Evolutionary conservation across 2,329 filamentous ascomycete genomes (phyloP).

Genomic region (Fusarium verrucosum): DNA sequence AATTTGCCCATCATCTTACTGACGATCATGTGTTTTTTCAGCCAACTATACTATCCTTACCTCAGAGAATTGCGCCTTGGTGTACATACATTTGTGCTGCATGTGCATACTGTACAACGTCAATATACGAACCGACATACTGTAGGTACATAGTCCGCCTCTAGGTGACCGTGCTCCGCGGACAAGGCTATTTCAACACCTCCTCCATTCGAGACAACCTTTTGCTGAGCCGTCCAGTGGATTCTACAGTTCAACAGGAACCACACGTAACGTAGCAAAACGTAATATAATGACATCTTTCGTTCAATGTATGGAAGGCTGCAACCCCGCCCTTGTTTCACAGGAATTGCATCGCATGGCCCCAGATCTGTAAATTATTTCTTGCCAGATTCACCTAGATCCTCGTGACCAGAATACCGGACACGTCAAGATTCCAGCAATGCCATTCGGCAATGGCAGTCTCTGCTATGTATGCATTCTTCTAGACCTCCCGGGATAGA

Average conservation of each 20-base stretch:
- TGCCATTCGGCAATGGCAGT: slow-evolving; percentile 38
- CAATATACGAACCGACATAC: slow-evolving; percentile 15
- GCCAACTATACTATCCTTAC: not conserved
- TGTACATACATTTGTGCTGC: not conserved
- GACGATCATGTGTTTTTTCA: slow-evolving; percentile 21
- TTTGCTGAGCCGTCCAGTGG: slow-evolving; percentile 9
- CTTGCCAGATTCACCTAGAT: slow-evolving; percentile 26
- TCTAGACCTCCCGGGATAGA: slow-evolving; percentile 7
- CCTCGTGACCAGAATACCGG: slow-evolving; percentile 30
- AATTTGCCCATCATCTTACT: slow-evolving; percentile 24
- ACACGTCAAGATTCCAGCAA: slow-evolving; percentile 25
- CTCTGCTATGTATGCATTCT: slow-evolving; percentile 4
- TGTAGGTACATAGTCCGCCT: too few species aligned
- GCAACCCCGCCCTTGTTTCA: slow-evolving; percentile 33
- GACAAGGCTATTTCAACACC: slow-evolving; percentile 29
- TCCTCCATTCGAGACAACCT: slow-evolving; percentile 16
- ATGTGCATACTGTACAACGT: not conserved
- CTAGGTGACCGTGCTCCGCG: too few species aligned
- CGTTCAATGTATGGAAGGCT: slow-evolving; percentile 28
- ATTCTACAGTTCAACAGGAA: not conserved
- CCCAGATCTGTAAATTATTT: slow-evolving; percentile 24
- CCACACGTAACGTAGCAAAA: slow-evolving; percentile 44
- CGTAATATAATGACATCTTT: slow-evolving; percentile 27
- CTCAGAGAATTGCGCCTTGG: slow-evolving; percentile 20
- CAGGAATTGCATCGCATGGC: slow-evolving; percentile 1